phyloP scores from a whole-genome alignment of 2,329 filamentous ascomycete genomes.

The Rhinocladiella similis region DNA sequence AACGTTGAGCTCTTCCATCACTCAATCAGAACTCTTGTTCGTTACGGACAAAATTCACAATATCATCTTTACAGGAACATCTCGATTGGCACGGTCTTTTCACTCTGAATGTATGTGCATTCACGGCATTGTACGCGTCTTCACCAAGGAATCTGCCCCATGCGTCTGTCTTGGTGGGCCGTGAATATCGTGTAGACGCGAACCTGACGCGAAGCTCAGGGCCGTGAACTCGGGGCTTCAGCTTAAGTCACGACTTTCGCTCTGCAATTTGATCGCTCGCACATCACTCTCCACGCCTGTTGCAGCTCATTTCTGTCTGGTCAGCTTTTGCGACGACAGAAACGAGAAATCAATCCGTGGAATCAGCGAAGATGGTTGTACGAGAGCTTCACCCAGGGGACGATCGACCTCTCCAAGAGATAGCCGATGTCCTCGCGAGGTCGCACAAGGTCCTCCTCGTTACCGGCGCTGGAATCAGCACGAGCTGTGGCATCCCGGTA shows the following conservation, averaged over 20 bases:
- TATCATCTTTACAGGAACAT: not conserved
- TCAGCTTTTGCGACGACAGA: no score
- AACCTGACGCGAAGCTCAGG: conserved; percentile 20
- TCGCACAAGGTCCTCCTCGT: conserved; percentile 70
- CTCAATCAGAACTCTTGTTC: not conserved
- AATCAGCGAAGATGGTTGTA: conserved; percentile 29
- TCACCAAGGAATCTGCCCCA: not conserved
- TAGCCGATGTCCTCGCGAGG: conserved; percentile 65
- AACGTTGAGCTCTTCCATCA: conserved; percentile 8
- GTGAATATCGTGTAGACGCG: conserved; percentile 17
- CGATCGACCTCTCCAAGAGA: conserved; percentile 59
- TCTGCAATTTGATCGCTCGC: not conserved
- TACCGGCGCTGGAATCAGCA: conserved; percentile 73
- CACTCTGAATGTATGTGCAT: no score
- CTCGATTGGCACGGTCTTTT: not conserved
- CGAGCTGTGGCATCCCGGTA: conserved; percentile 74
- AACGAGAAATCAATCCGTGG: not conserved
- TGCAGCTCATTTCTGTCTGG: no score
- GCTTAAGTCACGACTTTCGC: not conserved
- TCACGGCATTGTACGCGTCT: conserved; percentile 6
- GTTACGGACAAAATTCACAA: not conserved
- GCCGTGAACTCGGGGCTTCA: not conserved
- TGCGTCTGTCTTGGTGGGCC: conserved; percentile 1
- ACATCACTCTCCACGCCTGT: not conserved
- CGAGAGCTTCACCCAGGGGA: conserved; percentile 40